Percentiles rank a stretch among this genome's conserved stretches.
Conservation (phyloP, 345 rosid genomes). For the Eucalyptus urophylla region DNA sequence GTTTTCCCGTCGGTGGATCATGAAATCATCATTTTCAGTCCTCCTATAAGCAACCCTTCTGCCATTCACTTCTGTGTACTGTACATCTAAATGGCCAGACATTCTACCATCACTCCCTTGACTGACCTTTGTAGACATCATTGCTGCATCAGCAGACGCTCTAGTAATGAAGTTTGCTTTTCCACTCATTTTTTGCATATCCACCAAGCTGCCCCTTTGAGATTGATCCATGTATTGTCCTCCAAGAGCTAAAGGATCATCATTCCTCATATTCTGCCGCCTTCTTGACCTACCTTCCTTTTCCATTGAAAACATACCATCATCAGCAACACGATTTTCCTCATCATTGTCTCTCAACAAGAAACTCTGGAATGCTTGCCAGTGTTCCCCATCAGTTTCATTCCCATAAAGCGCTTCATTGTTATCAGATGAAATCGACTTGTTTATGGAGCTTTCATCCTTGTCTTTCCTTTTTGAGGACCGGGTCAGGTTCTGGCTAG, state of each 20-base stretch:
- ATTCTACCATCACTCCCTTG: constrained; percentile 17
- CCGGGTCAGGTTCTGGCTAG: constrained; percentile 6
- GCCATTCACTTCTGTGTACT: constrained; percentile 28
- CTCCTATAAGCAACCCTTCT: constrained; percentile 30
- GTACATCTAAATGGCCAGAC: constrained; percentile 27
- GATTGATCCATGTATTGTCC: constrained; percentile 24
- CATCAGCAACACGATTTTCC: constrained; percentile 33
- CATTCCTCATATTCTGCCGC: constrained; percentile 20
- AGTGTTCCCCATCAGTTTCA: constrained; percentile 55
- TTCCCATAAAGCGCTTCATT: constrained; percentile 23
- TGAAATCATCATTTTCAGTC: constrained; percentile 37
- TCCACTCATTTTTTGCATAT: constrained; percentile 39
- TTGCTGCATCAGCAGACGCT: constrained; percentile 43
- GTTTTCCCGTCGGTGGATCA: constrained; percentile 24
- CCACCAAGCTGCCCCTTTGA: constrained; percentile 27
- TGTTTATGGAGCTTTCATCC: constrained; percentile 8
- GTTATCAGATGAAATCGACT: constrained; percentile 5
- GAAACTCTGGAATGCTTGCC: constrained; percentile 86
- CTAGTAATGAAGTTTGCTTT: constrained; percentile 20
- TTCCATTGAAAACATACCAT: constrained; percentile 47
- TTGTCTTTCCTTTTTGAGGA: constrained; percentile 24
- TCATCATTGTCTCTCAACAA: constrained; percentile 73
- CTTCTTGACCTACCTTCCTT: constrained; percentile 41
- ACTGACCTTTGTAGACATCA: constrained; percentile 21
- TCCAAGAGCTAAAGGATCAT: constrained; percentile 49